These are phyloP conservation scores for Trichosporon asahii DNA, from an alignment of 1,284 basidiomycete species.

Conservation along the genomic window DNA sequence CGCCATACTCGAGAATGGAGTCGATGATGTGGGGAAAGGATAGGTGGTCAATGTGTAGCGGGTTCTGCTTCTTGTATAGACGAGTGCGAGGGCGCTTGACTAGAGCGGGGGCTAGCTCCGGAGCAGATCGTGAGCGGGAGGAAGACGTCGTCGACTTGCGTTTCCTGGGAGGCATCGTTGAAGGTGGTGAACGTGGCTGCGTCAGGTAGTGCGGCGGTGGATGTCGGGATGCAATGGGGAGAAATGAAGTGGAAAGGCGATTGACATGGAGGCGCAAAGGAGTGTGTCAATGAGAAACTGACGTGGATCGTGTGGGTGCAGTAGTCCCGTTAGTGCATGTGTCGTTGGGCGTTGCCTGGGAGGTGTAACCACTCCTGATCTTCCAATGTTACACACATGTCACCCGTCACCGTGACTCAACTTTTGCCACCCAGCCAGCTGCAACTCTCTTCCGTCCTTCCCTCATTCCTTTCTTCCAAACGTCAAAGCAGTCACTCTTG, in stretches of 20 bases:
- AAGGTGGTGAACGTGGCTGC: neutral
- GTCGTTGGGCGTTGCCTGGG: neutral
- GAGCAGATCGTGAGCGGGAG: neutral
- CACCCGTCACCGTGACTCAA: neutral
- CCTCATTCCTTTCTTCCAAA: no score
- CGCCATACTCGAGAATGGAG: constrained; percentile 11
- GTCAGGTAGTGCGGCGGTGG: neutral
- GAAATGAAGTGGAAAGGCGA: neutral
- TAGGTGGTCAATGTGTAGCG: neutral
- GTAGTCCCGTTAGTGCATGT: neutral
- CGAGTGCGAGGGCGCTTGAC: neutral
- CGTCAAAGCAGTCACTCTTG: no score
- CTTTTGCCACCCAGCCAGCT: neutral
- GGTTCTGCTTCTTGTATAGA: neutral
- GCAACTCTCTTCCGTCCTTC: no score
- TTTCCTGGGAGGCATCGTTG: neutral
- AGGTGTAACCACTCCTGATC: neutral
- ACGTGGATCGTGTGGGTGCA: neutral
- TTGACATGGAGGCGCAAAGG: neutral
- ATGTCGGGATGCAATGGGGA: neutral
- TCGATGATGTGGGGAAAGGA: constrained; percentile 12
- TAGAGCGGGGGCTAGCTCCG: neutral
- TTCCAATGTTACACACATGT: neutral
- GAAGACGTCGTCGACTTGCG: neutral
- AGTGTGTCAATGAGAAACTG: neutral